phyloP scores from a whole-genome alignment of 495 filamentous ascomycete genomes.

The Xylaria venustula region DNA sequence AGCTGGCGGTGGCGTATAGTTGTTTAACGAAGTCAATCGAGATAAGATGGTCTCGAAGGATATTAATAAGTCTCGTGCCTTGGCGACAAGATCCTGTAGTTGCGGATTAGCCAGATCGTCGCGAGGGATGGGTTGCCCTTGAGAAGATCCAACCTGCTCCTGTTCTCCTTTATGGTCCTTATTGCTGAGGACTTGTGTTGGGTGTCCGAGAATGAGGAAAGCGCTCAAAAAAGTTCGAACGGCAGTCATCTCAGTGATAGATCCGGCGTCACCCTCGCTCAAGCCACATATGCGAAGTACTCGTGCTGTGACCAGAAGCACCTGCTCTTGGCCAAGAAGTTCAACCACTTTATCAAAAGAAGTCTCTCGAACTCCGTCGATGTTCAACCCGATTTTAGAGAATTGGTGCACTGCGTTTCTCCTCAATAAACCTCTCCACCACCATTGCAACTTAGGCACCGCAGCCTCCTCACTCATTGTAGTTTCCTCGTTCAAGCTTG shows the following conservation, averaged over 20 bases:
- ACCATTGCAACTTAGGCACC: constrained; percentile 69
- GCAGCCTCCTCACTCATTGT: constrained; percentile 67
- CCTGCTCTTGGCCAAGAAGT: constrained; percentile 72
- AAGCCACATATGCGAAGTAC: constrained; percentile 77
- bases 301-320: constrained; percentile 66
- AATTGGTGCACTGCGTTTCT: constrained; percentile 66
- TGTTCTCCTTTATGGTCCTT: constrained; percentile 69
- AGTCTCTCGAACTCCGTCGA: constrained; percentile 69
- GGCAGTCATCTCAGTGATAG: constrained; percentile 71
- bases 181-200: constrained; percentile 81
- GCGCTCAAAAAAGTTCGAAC: constrained; percentile 89
- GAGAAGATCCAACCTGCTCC: constrained; percentile 62
- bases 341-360: constrained; percentile 79
- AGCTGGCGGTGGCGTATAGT: constrained; percentile 57
- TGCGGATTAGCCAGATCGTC: constrained; percentile 57
- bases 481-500: constrained; percentile 41
- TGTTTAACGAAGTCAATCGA: constrained; percentile 50
- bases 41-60: constrained; percentile 77
- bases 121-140: constrained; percentile 44
- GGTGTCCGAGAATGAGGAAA: constrained; percentile 90
- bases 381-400: constrained; percentile 64
- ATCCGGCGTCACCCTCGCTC: constrained; percentile 65
- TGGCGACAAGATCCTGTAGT: constrained; percentile 75
- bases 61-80: constrained; percentile 80
- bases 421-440: constrained; percentile 66